Percentiles rank a stretch among this genome's conserved stretches.
Evolutionary conservation across 495 filamentous ascomycete genomes (phyloP).

Genomic region (Penicillium angulare): DNA sequence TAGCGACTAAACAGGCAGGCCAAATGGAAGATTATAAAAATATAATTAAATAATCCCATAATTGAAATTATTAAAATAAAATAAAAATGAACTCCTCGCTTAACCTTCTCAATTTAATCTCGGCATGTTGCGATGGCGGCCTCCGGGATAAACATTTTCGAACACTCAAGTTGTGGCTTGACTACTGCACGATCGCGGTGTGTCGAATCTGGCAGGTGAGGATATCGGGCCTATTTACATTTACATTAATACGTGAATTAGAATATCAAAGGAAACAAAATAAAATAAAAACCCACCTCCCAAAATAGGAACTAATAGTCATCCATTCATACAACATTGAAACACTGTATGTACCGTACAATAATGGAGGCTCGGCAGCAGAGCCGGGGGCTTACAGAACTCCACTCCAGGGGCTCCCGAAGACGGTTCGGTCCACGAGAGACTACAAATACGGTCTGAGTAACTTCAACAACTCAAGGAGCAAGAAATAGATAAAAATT

Average conservation of each 20-base stretch:
- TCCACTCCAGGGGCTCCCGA: constrained; percentile 16
- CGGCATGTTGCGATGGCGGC: constrained; percentile 4
- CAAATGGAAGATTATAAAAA: background rate
- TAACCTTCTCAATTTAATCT: constrained; percentile 27
- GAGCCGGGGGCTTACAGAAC: constrained; percentile 17
- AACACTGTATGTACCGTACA: too few species aligned
- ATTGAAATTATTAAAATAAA: too few species aligned
- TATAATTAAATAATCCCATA: too few species aligned
- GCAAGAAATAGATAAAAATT: background rate
- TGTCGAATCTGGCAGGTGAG: too few species aligned
- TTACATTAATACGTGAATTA: too few species aligned
- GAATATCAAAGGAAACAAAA: too few species aligned
- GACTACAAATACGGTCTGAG: background rate
- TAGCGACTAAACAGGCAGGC: constrained; percentile 20
- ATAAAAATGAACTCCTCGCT: constrained; percentile 13
- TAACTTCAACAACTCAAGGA: background rate
- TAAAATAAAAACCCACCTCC: too few species aligned
- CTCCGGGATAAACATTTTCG: background rate
- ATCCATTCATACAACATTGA: too few species aligned
- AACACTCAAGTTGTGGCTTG: constrained; percentile 12
- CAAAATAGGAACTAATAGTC: too few species aligned
- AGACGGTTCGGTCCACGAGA: constrained; percentile 20
- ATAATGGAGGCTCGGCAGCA: too few species aligned
- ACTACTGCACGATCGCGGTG: constrained; percentile 15
- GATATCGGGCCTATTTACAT: too few species aligned